Evolutionary conservation across 495 filamentous ascomycete genomes (phyloP).

Genomic region (Podospora didyma): DNA sequence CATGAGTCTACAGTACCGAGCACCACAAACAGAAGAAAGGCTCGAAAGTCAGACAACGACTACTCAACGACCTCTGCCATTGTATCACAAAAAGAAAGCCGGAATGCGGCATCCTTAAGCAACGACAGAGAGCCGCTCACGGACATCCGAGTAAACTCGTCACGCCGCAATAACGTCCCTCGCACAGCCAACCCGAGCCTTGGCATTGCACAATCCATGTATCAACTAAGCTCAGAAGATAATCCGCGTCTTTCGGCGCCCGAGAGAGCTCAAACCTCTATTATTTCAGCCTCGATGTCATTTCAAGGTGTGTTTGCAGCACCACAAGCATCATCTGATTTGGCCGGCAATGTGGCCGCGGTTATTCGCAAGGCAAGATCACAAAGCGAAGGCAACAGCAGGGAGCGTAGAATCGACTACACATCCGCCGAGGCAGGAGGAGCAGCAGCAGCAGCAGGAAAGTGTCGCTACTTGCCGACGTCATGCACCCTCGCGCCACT

Average conservation of each 20-base stretch:
- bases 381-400: background rate
- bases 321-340: background rate
- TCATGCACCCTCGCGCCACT: slow-evolving; percentile 31
- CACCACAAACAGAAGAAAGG: slow-evolving; percentile 4
- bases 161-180: slow-evolving; percentile 8
- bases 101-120: background rate
- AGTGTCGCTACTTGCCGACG: slow-evolving; percentile 15
- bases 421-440: background rate
- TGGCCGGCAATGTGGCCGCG: background rate
- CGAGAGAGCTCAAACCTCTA: background rate
- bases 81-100: background rate
- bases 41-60: slow-evolving; percentile 5
- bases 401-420: background rate
- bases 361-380: background rate
- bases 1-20: background rate
- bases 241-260: background rate
- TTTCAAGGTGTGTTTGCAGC: slow-evolving; percentile 8
- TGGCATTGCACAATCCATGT: slow-evolving; percentile 9
- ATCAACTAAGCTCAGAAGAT: slow-evolving; percentile 4
- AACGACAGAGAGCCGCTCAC: slow-evolving; percentile 3
- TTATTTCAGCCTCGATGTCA: slow-evolving; percentile 11
- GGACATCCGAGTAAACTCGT: background rate
- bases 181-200: slow-evolving; percentile 4
- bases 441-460: background rate
- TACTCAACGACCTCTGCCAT: background rate